These are phyloP conservation scores for Aureobasidium subglaciale DNA, from an alignment of 2,329 filamentous ascomycete genomes.

Conservation along the genomic window DNA sequence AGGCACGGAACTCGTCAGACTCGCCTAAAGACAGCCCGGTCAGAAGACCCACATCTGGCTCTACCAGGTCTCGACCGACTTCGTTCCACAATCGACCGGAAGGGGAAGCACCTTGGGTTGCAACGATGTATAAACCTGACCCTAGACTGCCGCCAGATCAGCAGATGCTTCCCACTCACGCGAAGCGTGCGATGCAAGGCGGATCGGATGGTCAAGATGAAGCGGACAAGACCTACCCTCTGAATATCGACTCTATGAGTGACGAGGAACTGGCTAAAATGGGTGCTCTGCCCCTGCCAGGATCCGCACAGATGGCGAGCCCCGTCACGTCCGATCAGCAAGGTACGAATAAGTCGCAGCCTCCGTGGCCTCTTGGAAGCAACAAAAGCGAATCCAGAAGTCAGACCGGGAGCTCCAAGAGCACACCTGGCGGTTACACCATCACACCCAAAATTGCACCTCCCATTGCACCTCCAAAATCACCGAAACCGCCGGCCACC, in stretches of 20 bases:
- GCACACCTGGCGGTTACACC: slow-evolving; percentile 40
- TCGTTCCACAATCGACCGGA: slow-evolving; percentile 60
- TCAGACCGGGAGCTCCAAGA: slow-evolving; percentile 24
- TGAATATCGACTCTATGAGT: slow-evolving; percentile 79
- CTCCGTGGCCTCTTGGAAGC: slow-evolving; percentile 23
- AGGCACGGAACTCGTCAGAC: slow-evolving; percentile 26
- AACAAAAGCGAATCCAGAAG: slow-evolving; percentile 22
- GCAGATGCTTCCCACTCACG: slow-evolving; percentile 90
- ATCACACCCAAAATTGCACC: slow-evolving; percentile 40
- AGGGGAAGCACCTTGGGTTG: slow-evolving; percentile 92
- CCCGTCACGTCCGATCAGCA: not conserved
- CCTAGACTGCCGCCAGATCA: slow-evolving; percentile 89
- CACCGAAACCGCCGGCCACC: slow-evolving; percentile 15
- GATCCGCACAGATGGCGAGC: not conserved
- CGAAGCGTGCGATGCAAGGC: slow-evolving; percentile 83
- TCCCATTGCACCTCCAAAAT: slow-evolving; percentile 32
- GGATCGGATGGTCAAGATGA: slow-evolving; percentile 95
- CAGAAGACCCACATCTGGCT: slow-evolving; percentile 24
- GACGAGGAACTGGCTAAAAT: slow-evolving; percentile 47
- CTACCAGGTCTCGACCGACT: slow-evolving; percentile 25
- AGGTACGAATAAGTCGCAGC: not conserved
- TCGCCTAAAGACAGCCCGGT: slow-evolving; percentile 20
- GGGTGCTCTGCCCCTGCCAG: slow-evolving; percentile 26
- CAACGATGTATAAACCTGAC: slow-evolving; percentile 91
- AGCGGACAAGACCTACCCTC: slow-evolving; percentile 76